Evolutionary conservation across 441 rosid species (phyloP), one percentile per base, ranked within the genome.

Genomic region (Rhodomyrtus psidioides): DNA sequence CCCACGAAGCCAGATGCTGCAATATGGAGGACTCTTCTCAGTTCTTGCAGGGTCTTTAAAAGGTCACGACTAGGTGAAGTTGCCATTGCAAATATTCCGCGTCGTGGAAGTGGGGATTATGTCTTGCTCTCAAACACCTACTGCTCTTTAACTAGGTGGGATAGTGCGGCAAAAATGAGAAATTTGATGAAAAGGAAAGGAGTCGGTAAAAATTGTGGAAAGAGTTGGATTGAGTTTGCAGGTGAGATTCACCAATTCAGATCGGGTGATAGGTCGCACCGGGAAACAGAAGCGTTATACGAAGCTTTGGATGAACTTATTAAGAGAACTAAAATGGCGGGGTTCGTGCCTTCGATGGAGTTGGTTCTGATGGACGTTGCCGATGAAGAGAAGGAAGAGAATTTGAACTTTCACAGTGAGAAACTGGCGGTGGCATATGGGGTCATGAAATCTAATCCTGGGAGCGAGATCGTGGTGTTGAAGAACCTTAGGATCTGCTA

Each of bases 311-410:
- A 90, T 86, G 90, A 90, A 58, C 88, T 96, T 88, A 91, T 92
- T 53, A 87, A 85, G 54, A 84, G 79, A 75, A 89, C 93, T 0
- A 94, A 92, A 91, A 84, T 86, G 88, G 92, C 91, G 46, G 98
- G 97, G 12, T 96, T 92, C 88, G 90, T 92, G 75, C 92, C 94
- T 28, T 87, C 89, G 26, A 93, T 93, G 0, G 98, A 94, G 53
- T 90, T 95, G 92, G 98, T 94, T 88, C 89, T 93, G 90, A 94
- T 96, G 98, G 98, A 96, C 90, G 94, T 94, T 2, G 94, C 95
- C 26, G 96, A 94, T 87, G 98, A 94, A 89, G 99, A 96, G 90
- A 96, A 93, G 88, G 97, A 94, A 82, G 94, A 86, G 89, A 96
- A 94, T 81, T 86, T 94, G 93, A 88, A 87, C 87, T 88, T 88